phyloP scores from a whole-genome alignment of 345 rosid species.

The Populus davidiana region DNA sequence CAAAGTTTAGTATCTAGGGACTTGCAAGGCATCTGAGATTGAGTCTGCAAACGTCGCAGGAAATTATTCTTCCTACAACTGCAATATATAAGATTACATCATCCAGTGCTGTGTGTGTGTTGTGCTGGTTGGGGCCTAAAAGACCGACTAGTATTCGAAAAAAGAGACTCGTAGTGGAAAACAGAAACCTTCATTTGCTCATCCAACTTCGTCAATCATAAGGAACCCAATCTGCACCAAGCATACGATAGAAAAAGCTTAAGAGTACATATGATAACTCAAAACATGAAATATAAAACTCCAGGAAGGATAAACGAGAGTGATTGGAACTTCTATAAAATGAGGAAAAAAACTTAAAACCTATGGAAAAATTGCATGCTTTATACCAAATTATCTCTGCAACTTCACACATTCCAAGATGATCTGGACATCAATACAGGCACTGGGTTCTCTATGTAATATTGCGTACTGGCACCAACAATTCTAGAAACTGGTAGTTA shows the following conservation, averaged over 20 bases:
- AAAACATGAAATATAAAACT: background rate
- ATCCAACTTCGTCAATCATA: constrained; percentile 15
- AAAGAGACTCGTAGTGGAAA: background rate
- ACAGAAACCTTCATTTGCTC: constrained; percentile 24
- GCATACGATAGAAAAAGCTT: constrained; percentile 11
- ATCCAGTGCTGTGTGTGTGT: background rate
- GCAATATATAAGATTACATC: background rate
- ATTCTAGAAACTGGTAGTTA: background rate
- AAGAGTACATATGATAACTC: background rate
- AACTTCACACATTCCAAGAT: background rate
- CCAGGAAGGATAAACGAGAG: background rate
- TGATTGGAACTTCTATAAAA: background rate
- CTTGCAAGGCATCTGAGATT: background rate
- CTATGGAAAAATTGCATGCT: background rate
- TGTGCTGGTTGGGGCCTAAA: background rate
- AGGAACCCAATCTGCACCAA: constrained; percentile 23
- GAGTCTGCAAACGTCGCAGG: background rate
- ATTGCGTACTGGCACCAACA: background rate
- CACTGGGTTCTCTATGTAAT: background rate
- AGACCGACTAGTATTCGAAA: background rate
- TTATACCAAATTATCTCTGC: background rate
- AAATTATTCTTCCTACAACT: background rate
- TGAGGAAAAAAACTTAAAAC: background rate
- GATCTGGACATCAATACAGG: constrained; percentile 3
- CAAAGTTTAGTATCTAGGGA: background rate